Conservation (phyloP, 1,139 yeast species). For the Saccharomyces hybrid region DNA sequence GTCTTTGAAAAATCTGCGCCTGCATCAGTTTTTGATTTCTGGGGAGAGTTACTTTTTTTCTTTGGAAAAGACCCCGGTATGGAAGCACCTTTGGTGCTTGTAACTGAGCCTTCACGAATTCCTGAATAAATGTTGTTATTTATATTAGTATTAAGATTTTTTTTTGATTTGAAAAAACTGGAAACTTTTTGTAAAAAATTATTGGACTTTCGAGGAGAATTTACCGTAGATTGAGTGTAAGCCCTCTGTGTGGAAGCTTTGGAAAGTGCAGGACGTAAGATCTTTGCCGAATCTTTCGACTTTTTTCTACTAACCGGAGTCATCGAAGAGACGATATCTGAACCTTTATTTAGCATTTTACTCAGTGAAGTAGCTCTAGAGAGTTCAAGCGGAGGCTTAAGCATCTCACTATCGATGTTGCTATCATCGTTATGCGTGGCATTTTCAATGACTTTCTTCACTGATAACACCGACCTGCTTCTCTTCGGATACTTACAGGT, state of each 20-base stretch:
- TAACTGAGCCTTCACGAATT: not conserved
- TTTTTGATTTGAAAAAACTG: not conserved
- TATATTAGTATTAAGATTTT: not conserved
- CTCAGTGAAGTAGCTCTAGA: conserved; percentile 12
- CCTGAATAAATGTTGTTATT: not conserved
- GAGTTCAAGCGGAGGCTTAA: conserved; percentile 9
- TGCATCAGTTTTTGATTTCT: not conserved
- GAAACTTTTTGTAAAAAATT: not conserved
- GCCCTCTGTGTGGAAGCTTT: not conserved
- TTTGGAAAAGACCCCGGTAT: conserved; percentile 1
- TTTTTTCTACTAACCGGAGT: conserved; percentile 2
- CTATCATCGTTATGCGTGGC: conserved; percentile 4
- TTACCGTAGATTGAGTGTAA: not conserved
- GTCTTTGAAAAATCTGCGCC: not conserved
- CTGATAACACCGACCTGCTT: conserved; percentile 45
- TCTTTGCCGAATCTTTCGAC: conserved; percentile 1
- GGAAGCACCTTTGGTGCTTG: conserved; percentile 1
- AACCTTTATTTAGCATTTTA: conserved; percentile 11
- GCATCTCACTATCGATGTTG: conserved; percentile 7
- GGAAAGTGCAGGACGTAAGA: not conserved
- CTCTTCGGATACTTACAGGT: conserved; percentile 39
- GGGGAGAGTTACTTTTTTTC: not conserved
- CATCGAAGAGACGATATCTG: conserved; percentile 7
- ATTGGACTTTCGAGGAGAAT: not conserved
- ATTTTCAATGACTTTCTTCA: conserved; percentile 25